phyloP scores from a whole-genome alignment of 2,329 filamentous ascomycete genomes.

The Cladosporium sp. region DNA sequence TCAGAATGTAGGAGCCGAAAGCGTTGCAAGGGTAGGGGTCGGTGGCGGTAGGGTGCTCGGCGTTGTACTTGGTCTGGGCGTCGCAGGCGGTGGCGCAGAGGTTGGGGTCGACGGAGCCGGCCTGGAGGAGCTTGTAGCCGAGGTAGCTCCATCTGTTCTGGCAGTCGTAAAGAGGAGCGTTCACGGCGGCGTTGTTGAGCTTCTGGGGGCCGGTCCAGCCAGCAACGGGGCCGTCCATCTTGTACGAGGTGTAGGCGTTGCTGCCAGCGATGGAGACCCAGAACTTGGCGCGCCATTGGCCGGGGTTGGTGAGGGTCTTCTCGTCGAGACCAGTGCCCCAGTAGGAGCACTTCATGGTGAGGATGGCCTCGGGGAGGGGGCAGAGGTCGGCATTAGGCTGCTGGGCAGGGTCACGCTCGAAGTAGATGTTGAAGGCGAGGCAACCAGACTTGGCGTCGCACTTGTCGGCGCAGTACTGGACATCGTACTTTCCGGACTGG shows the following conservation, averaged over 20 bases:
- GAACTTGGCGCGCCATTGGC: conserved; percentile 38
- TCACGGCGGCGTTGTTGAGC: not conserved
- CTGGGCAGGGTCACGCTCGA: conserved; percentile 38
- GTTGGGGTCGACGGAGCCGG: conserved; percentile 32
- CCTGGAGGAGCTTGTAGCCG: conserved; percentile 30
- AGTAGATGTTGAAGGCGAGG: conserved; percentile 31
- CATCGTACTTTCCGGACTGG: conserved; percentile 23
- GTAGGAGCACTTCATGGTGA: conserved; percentile 37
- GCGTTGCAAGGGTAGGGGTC: conserved; percentile 10
- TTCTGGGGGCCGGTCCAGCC: conserved; percentile 9
- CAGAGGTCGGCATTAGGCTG: not conserved
- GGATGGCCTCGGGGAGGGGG: not conserved
- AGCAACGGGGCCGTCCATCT: conserved; percentile 21
- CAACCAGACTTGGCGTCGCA: conserved; percentile 26
- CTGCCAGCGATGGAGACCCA: conserved; percentile 45
- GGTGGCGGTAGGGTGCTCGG: not conserved
- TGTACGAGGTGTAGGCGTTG: conserved; percentile 35
- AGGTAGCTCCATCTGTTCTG: conserved; percentile 29
- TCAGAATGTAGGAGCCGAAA: conserved; percentile 16
- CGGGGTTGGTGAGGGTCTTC: conserved; percentile 36
- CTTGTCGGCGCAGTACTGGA: conserved; percentile 22
- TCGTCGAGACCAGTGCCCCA: conserved; percentile 36
- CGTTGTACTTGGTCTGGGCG: conserved; percentile 18
- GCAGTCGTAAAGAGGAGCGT: conserved; percentile 23
- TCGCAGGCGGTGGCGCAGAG: conserved; percentile 34